Conservation (phyloP, 1,284 basidiomycete species). For the Cronartium quercuum region DNA sequence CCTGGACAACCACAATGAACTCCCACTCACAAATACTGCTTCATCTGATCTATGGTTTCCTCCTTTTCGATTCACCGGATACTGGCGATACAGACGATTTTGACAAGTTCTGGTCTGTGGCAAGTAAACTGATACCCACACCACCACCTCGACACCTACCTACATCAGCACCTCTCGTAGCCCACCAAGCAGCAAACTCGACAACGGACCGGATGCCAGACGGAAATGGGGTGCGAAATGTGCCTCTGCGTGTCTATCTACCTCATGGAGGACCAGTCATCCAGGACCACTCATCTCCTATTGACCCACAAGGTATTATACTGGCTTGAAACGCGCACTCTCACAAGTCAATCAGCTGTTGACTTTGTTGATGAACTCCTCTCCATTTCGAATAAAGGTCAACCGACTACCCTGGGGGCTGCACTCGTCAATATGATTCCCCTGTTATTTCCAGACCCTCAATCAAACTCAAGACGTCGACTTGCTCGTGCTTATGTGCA, state of each 20-base stretch:
- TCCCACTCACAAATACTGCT: neutral
- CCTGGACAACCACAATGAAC: neutral
- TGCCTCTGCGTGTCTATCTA: slow-evolving; percentile 82
- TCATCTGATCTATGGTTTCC: neutral
- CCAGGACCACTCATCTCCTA: slow-evolving; percentile 76
- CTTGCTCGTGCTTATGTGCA: slow-evolving; percentile 64
- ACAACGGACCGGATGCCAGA: slow-evolving; percentile 62
- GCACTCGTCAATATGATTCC: slow-evolving; percentile 30
- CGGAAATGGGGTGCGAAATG: slow-evolving; percentile 73
- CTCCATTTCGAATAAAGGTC: slow-evolving; percentile 45
- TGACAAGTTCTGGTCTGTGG: slow-evolving; percentile 86
- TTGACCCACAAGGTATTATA: slow-evolving; percentile 57
- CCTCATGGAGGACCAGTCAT: slow-evolving; percentile 78
- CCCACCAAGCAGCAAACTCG: slow-evolving; percentile 55
- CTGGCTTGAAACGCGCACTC: neutral
- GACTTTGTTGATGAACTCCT: neutral
- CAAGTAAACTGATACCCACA: slow-evolving; percentile 64
- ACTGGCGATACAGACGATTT: slow-evolving; percentile 66
- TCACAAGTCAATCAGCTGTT: neutral
- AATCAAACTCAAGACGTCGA: slow-evolving; percentile 45
- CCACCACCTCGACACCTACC: slow-evolving; percentile 43
- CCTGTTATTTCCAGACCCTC: slow-evolving; percentile 43
- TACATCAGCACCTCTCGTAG: slow-evolving; percentile 52
- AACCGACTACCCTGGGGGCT: slow-evolving; percentile 51
- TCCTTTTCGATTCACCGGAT: neutral